Evolutionary conservation across 768 basidiomycete species (phyloP).

Genomic region (Pulveroboletus ravenelii): DNA sequence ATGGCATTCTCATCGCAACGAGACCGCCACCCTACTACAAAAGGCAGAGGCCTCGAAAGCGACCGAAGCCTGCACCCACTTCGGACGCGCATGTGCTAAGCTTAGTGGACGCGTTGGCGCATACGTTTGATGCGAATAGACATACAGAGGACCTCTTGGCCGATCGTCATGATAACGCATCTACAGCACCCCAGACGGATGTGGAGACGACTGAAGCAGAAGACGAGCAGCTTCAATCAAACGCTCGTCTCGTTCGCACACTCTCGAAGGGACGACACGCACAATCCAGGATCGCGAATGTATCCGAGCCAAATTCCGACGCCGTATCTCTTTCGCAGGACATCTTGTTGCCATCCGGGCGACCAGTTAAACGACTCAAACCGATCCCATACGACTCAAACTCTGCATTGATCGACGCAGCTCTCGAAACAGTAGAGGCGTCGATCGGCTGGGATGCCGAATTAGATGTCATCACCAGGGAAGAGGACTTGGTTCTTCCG

Average conservation of each 20-base stretch:
- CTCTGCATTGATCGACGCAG: conserved; percentile 13
- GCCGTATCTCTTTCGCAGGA: not conserved
- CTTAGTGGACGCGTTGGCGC: conserved; percentile 23
- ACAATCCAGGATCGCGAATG: not conserved
- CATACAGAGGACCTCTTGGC: not conserved
- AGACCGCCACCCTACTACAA: not conserved
- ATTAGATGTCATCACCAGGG: conserved; percentile 4
- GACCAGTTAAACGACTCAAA: conserved; percentile 16
- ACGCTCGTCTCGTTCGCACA: conserved; percentile 10
- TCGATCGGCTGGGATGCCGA: conserved; percentile 17
- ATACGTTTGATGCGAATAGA: conserved; percentile 26
- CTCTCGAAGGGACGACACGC: conserved; percentile 2
- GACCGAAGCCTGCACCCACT: not conserved
- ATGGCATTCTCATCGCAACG: conserved; percentile 20
- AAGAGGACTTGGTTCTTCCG: not conserved
- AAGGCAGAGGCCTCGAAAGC: not conserved
- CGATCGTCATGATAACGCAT: not conserved
- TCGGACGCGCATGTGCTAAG: conserved; percentile 2
- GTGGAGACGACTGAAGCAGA: conserved; percentile 22
- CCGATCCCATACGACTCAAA: conserved; percentile 21
- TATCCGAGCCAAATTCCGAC: conserved; percentile 14
- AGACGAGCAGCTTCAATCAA: conserved; percentile 11
- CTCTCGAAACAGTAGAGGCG: conserved; percentile 22
- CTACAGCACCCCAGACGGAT: conserved; percentile 15
- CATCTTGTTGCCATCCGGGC: conserved; percentile 1